phyloP scores from a whole-genome alignment of 805 yeast genomes.

The Hyphopichia homilentoma region DNA sequence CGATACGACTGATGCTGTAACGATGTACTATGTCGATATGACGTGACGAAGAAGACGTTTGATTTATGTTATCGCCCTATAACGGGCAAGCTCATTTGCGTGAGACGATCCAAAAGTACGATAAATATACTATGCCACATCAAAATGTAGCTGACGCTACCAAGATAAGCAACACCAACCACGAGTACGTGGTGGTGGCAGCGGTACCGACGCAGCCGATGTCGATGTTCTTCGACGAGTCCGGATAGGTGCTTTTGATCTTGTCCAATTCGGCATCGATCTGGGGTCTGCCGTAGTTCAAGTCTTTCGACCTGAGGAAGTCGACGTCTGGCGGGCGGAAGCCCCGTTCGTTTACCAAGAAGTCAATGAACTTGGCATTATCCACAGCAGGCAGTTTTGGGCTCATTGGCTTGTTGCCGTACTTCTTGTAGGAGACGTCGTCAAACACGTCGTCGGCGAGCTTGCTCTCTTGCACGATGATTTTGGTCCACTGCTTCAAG shows the following conservation, averaged over 20 bases:
- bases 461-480: conserved; percentile 10
- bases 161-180: no score
- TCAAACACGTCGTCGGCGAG: conserved; percentile 12
- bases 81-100: no score
- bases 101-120: no score
- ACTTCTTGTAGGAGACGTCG: conserved; percentile 15
- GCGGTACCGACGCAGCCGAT: no score
- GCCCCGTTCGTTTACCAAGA: conserved; percentile 25
- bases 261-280: conserved; percentile 34
- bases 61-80: no score
- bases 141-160: no score
- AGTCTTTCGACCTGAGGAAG: conserved; percentile 18
- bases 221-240: conserved; percentile 13
- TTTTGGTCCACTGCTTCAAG: conserved; percentile 23
- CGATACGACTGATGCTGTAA: no score
- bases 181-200: no score
- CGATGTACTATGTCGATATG: no score
- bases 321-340: conserved; percentile 23
- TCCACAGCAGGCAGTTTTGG: conserved; percentile 14
- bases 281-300: conserved; percentile 36
- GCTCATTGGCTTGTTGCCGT: conserved; percentile 7
- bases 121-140: no score
- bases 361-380: conserved; percentile 27
- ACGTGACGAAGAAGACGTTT: no score
- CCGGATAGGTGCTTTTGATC: conserved; percentile 14